Evolutionary conservation across 257 asterid genomes (phyloP), one percentile per base, ranked within the genome.

Genomic region (Ajuga chamaepitys): DNA sequence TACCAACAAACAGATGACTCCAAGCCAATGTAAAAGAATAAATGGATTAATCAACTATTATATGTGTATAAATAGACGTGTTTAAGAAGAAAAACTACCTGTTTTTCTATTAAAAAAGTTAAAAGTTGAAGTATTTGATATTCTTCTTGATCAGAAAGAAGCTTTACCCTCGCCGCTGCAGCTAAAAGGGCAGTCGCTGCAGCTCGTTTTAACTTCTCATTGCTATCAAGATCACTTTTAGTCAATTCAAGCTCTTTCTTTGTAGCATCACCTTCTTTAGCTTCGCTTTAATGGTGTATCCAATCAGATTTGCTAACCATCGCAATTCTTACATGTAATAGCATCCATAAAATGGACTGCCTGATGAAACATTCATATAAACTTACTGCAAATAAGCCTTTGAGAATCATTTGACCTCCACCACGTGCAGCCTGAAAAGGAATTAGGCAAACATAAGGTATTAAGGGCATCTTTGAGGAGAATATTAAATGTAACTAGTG

Each of bases 71-170:
- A 46, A 12, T 28, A 34, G 51, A 64, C 25, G 38, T 14, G 40
- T 62, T 30, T 34, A 7, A 48, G 52, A 18, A 45, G 5, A 24
- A 63, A 26, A 37, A 14, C 40, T 88, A 94, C 99, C 99, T 90
- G 96, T 56, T 86, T 94, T 59, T 88, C 99, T 51, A 91, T 70
- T 47, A 94, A 72, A 22, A 75, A 78, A 20, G 93, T 56, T 46
- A 95, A 77, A 37, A 94, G 95, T 74, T 75, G 85, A 64, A 87
- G 98, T 75, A 94, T 88, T 62, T 86, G 88, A 46, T 88, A 86
- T 80, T 94, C 99, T 85, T 94, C 99, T 62, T 83, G 85, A 32
- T 78, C 87, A n/a, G 98, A 98, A 48, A 94, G 96, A 81, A 86
- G 74, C 88, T 88, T 94, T 57, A 98, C 95, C 81, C 90, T 94